Evolutionary conservation across 352 stramenopile species (phyloP).

Genomic region (Globisporangium irregulare): DNA sequence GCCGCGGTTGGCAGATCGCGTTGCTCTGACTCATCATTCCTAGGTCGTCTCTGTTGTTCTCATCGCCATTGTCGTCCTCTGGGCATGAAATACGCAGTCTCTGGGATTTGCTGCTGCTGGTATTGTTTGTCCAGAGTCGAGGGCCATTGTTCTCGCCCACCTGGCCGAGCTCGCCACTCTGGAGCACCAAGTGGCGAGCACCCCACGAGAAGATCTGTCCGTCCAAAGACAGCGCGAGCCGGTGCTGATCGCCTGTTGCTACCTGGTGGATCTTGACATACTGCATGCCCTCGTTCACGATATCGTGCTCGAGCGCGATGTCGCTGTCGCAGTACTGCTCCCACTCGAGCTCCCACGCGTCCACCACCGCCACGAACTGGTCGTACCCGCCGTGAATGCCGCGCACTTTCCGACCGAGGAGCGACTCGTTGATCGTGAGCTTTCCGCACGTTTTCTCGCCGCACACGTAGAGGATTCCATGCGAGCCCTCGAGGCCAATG

Average conservation of each 20-base stretch:
- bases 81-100: background rate
- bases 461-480: constrained; percentile 51
- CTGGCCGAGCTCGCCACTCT: constrained; percentile 44
- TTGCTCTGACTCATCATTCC: background rate
- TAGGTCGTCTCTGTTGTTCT: background rate
- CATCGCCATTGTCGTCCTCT: constrained; percentile 18
- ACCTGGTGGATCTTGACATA: constrained; percentile 54
- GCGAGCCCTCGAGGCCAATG: constrained; percentile 26
- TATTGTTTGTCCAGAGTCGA: constrained; percentile 6
- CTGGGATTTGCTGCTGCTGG: constrained; percentile 15
- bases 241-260: constrained; percentile 52
- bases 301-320: constrained; percentile 31
- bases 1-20: constrained; percentile 26
- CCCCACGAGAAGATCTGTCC: constrained; percentile 69
- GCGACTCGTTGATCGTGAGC: constrained; percentile 24
- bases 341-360: constrained; percentile 60
- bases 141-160: constrained; percentile 12
- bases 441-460: constrained; percentile 32
- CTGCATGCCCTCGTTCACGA: constrained; percentile 31
- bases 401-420: constrained; percentile 47
- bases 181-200: constrained; percentile 21
- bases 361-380: constrained; percentile 47
- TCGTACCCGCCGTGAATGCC: constrained; percentile 48
- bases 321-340: constrained; percentile 7
- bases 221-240: constrained; percentile 54